Percentiles rank a stretch among this genome's conserved stretches.
Evolutionary conservation across 2,329 filamentous ascomycete species (phyloP).

Genomic region (Verticillium klebahnii): DNA sequence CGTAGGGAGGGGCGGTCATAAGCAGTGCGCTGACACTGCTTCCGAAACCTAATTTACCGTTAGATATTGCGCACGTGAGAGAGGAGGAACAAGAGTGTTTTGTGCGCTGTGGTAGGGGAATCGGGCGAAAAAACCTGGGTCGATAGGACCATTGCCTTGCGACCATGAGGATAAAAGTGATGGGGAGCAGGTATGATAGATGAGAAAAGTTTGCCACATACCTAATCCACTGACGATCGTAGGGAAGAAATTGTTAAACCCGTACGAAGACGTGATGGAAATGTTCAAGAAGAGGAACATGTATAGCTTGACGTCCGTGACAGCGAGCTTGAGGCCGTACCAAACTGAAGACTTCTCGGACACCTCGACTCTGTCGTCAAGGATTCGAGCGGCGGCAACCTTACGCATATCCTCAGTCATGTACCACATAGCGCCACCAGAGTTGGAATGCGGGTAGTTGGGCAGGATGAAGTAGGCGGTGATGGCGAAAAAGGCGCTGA

Average conservation of each 20-base stretch:
- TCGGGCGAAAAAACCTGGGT: too few relatives aligned
- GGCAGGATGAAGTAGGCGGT: constrained; percentile 35
- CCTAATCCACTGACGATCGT: constrained; percentile 40
- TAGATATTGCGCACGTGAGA: too few relatives aligned
- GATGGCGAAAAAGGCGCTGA: constrained; percentile 33
- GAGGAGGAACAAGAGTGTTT: too few relatives aligned
- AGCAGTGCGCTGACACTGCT: constrained; percentile 23
- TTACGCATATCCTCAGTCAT: constrained; percentile 57
- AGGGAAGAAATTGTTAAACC: constrained; percentile 63
- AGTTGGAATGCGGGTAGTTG: constrained; percentile 54
- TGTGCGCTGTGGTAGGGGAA: too few relatives aligned
- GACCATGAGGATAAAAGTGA: too few relatives aligned
- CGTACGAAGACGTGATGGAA: constrained; percentile 44
- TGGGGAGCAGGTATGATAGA: too few relatives aligned
- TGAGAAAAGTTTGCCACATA: too few relatives aligned
- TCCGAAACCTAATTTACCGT: too few relatives aligned
- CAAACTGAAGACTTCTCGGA: constrained; percentile 27
- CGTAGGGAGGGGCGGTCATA: constrained; percentile 42
- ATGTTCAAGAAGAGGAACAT: constrained; percentile 52
- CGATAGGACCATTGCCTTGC: too few relatives aligned
- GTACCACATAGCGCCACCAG: constrained; percentile 37
- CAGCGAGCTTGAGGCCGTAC: constrained; percentile 42
- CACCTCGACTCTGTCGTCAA: constrained; percentile 31
- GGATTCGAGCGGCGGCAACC: constrained; percentile 45
- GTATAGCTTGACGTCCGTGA: constrained; percentile 45